Percentiles rank a stretch among this genome's conserved stretches.
phyloP scores from a whole-genome alignment of 164 flowering plant genomes.

The Vitis vinifera region ASM3070453v1 NC_081814.1:7324001-7324500 shows the following conservation, averaged over 20 bases:
- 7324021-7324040: too few species aligned
- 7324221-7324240: neutral
- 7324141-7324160: neutral
- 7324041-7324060: too few species aligned
- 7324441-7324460: constrained; percentile 7
- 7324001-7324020: too few species aligned
- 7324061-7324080: too few species aligned
- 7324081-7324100: too few species aligned
- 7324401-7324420: constrained; percentile 1
- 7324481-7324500: neutral
- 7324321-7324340: neutral
- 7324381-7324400: constrained; percentile 5
- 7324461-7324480: neutral
- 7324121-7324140: too few species aligned
- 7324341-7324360: neutral
- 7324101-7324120: too few species aligned
- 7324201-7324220: neutral
- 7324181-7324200: neutral
- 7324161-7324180: neutral
- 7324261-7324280: neutral
- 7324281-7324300: neutral
- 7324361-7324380: neutral
- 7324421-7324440: constrained; percentile 7
- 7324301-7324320: neutral
- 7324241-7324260: neutral